Evolutionary conservation across 2,329 filamentous ascomycete genomes (phyloP).

Genomic region (Metarhizium brunneum): DNA sequence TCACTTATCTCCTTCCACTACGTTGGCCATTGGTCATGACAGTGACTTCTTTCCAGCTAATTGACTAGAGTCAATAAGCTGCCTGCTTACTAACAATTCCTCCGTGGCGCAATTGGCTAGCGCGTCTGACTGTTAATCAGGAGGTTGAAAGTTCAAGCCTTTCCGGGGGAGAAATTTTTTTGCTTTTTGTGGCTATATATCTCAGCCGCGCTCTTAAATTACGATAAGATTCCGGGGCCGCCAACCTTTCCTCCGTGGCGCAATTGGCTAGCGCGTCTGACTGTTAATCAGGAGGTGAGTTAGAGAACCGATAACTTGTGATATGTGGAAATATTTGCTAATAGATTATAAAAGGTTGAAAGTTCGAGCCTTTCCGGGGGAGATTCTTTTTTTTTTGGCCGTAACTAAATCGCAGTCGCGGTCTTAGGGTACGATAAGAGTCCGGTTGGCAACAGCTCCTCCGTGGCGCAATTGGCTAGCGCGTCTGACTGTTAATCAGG

Average conservation of each 20-base stretch:
- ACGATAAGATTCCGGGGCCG: too few relatives aligned
- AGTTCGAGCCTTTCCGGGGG: not conserved
- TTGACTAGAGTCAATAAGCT: too few relatives aligned
- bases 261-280: constrained; percentile 51
- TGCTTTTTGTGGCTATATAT: not conserved
- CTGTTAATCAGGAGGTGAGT: constrained; percentile 34
- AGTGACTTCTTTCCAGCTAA: too few relatives aligned
- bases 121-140: constrained; percentile 49
- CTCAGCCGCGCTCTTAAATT: too few relatives aligned
- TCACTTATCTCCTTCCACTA: too few relatives aligned
- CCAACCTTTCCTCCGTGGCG: constrained; percentile 26
- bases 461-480: constrained; percentile 46
- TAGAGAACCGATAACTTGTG: too few relatives aligned
- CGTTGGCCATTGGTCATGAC: too few relatives aligned
- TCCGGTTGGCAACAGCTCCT: constrained; percentile 5
- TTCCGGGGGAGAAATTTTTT: not conserved
- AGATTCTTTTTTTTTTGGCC: not conserved
- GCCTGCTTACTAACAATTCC: constrained; percentile 2
- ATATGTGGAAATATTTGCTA: too few relatives aligned
- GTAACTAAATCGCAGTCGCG: too few relatives aligned
- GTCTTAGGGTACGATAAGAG: too few relatives aligned
- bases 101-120: constrained; percentile 45
- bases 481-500: constrained; percentile 48
- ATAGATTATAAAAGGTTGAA: constrained; percentile 9
- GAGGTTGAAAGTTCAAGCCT: constrained; percentile 8